Percentiles rank a stretch among this genome's conserved stretches.
phyloP scores from a whole-genome alignment of 108 stramenopile genomes.

The Aurantiochytrium sp. region DNA sequence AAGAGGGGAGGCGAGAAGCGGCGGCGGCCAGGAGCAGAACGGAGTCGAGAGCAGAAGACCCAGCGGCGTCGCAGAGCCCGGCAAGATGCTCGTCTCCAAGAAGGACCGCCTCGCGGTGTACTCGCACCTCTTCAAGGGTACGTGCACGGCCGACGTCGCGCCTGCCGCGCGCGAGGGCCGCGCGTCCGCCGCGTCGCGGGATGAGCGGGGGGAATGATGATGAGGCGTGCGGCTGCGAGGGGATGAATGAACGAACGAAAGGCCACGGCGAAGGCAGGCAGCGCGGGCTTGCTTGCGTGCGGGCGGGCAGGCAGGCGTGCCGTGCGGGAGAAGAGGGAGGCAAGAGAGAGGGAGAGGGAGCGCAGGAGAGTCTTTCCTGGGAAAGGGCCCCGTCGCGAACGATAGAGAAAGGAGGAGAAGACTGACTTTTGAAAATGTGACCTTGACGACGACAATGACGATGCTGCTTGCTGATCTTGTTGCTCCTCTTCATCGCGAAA shows the following conservation, averaged over 20 bases:
- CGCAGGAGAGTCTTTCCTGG: too few relatives aligned
- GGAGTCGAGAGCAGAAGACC: neutral
- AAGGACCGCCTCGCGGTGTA: conserved; percentile 93
- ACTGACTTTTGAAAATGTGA: too few relatives aligned
- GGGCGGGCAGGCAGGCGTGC: too few relatives aligned
- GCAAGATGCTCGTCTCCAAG: conserved; percentile 86
- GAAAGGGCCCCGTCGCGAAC: too few relatives aligned
- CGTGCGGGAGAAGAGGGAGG: too few relatives aligned
- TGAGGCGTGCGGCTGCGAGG: neutral
- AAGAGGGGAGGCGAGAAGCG: neutral
- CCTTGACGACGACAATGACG: too few relatives aligned
- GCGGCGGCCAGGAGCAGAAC: neutral
- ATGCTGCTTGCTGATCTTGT: neutral
- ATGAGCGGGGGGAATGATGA: neutral
- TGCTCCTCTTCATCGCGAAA: neutral
- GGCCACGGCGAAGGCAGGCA: neutral
- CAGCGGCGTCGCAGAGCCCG: neutral
- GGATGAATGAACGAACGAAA: neutral
- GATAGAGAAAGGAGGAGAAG: too few relatives aligned
- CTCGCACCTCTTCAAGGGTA: conserved; percentile 88
- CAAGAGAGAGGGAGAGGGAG: too few relatives aligned
- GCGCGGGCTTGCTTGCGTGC: too few relatives aligned
- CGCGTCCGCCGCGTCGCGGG: neutral
- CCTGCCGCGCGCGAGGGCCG: neutral
- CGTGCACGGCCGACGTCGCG: neutral